Evolutionary conservation across 1,284 basidiomycete genomes (phyloP).

Genomic region (Boletellus deceptivus): DNA sequence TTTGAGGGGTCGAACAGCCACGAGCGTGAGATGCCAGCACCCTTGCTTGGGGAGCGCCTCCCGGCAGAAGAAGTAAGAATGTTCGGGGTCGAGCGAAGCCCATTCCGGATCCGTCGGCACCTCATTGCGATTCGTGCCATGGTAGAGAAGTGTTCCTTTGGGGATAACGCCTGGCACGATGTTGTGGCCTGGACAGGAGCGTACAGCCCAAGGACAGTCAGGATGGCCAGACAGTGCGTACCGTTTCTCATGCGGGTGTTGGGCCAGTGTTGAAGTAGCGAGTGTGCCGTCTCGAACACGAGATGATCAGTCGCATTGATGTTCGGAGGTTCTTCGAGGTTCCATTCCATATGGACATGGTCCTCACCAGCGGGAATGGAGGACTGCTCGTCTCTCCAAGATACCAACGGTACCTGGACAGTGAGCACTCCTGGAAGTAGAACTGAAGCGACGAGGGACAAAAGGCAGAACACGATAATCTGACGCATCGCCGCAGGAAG

Average conservation of each 20-base stretch:
- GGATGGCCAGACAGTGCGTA: slow-evolving; percentile 7
- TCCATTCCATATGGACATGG: slow-evolving; percentile 8
- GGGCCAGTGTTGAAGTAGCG: slow-evolving; percentile 44
- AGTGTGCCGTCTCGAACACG: slow-evolving; percentile 24
- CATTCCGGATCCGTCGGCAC: slow-evolving; percentile 37
- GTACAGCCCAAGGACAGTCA: neutral
- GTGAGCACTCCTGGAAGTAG: neutral
- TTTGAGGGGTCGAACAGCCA: slow-evolving; percentile 34
- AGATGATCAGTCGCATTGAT: slow-evolving; percentile 16
- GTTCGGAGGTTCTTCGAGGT: slow-evolving; percentile 11
- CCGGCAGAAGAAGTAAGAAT: slow-evolving; percentile 37
- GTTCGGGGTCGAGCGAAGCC: slow-evolving; percentile 41
- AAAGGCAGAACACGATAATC: neutral
- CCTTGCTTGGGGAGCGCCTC: slow-evolving; percentile 6
- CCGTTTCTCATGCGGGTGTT: slow-evolving; percentile 49
- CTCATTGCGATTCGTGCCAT: slow-evolving; percentile 27
- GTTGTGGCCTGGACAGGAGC: slow-evolving; percentile 34
- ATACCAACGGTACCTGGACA: neutral
- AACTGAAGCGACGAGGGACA: neutral
- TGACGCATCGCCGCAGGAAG: neutral
- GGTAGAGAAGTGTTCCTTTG: slow-evolving; percentile 41
- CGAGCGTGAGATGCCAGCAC: slow-evolving; percentile 39
- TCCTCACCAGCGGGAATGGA: neutral
- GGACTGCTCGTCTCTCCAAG: neutral
- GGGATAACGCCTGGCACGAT: slow-evolving; percentile 40